Percentiles rank a stretch among this genome's conserved stretches.
These are phyloP conservation scores for Grosmannia clavigera DNA, from an alignment of 2,329 filamentous ascomycete genomes.

Conservation along the genomic window DNA sequence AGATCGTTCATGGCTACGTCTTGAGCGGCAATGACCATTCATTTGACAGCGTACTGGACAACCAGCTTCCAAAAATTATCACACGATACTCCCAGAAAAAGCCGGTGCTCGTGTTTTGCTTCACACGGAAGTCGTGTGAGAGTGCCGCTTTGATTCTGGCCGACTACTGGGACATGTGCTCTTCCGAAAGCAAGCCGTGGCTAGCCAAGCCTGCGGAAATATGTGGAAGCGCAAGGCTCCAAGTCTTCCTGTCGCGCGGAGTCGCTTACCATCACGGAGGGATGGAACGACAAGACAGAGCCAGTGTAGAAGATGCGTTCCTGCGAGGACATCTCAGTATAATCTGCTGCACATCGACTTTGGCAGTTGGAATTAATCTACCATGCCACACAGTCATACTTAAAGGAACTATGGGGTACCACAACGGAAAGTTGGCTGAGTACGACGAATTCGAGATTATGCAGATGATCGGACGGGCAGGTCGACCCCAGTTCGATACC, in stretches of 20 bases:
- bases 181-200: constrained; percentile 48
- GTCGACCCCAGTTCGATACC: constrained; percentile 70
- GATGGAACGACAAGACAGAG: constrained; percentile 50
- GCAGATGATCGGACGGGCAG: constrained; percentile 82
- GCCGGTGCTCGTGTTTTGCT: constrained; percentile 75
- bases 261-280: constrained; percentile 79
- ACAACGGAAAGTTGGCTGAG: constrained; percentile 48
- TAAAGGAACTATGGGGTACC: constrained; percentile 63
- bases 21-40: constrained; percentile 56
- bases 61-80: constrained; percentile 54
- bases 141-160: constrained; percentile 55
- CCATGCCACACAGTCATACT: constrained; percentile 75
- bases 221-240: constrained; percentile 47
- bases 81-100: constrained; percentile 55
- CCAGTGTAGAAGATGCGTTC: constrained; percentile 54
- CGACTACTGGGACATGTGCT: constrained; percentile 47
- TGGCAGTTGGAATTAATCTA: constrained; percentile 73
- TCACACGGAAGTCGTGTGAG: constrained; percentile 59
- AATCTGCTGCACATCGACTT: constrained; percentile 77
- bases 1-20: constrained; percentile 63
- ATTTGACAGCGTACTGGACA: constrained; percentile 59
- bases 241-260: constrained; percentile 35
- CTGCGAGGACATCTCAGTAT: constrained; percentile 60
- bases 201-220: constrained; percentile 38
- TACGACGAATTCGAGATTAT: constrained; percentile 76